Percentiles rank a stretch among this genome's conserved stretches.
These are phyloP conservation scores for Elaeis guineensis DNA, from an alignment of 176 grass and related monocot genomes.

Conservation along the genomic window DNA sequence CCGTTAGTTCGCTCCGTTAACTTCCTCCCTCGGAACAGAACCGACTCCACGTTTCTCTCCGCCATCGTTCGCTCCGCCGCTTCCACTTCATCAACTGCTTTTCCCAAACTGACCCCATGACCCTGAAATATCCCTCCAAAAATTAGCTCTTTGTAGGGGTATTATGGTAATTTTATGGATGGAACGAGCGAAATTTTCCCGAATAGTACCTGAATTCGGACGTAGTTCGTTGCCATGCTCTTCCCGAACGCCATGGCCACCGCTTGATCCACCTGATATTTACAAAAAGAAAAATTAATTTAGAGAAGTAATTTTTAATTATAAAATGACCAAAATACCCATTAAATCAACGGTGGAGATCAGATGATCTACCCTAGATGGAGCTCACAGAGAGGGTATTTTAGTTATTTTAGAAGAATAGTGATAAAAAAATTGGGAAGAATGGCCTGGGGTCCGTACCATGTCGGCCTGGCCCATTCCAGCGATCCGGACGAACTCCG, in stretches of 20 bases:
- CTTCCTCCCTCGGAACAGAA: conserved; percentile 13
- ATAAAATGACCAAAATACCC: too few species aligned
- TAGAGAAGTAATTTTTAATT: too few species aligned
- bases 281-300: too few species aligned
- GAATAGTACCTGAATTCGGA: conserved; percentile 2
- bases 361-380: background rate
- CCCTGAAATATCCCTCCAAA: background rate
- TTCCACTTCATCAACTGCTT: too few species aligned
- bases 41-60: conserved; percentile 16
- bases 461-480: background rate
- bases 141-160: too few species aligned
- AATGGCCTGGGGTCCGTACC: background rate
- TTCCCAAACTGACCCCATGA: background rate
- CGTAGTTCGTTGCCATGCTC: conserved; percentile 9
- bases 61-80: conserved; percentile 1
- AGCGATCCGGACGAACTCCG: conserved; percentile 11
- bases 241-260: conserved; percentile 19
- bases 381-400: too few species aligned
- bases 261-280: conserved; percentile 14
- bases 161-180: too few species aligned
- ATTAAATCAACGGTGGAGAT: background rate
- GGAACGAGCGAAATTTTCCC: too few species aligned
- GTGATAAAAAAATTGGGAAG: background rate
- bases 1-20: conserved; percentile 12
- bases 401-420: background rate